Conservation (phyloP, 345 rosid genomes). For the Erucastrum elatum region DNA sequence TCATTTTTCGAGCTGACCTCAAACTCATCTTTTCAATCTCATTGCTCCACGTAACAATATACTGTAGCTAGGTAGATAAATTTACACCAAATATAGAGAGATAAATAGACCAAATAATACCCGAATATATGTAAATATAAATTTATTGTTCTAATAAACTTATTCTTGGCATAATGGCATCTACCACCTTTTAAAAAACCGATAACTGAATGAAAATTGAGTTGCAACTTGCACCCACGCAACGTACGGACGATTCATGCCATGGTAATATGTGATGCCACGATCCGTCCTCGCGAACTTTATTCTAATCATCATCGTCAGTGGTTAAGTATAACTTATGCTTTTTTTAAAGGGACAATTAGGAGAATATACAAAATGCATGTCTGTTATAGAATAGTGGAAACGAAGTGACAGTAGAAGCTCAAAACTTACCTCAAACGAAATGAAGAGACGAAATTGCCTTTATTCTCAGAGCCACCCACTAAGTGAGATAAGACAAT, state of each 20-base stretch:
- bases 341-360: not conserved
- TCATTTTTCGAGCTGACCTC: not conserved
- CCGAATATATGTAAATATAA: not conserved
- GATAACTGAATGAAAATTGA: not conserved
- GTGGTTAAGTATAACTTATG: not conserved
- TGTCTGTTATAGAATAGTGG: no score
- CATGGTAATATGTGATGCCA: not conserved
- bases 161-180: not conserved
- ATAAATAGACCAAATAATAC: not conserved
- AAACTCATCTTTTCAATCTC: not conserved
- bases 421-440: no score
- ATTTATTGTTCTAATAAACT: not conserved
- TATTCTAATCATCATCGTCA: not conserved
- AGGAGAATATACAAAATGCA: no score
- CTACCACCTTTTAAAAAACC: not conserved
- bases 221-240: not conserved
- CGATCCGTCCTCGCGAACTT: not conserved
- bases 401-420: no score
- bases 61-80: no score
- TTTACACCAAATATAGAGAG: not conserved
- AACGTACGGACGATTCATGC: not conserved
- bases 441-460: no score
- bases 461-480: no score
- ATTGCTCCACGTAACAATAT: slow-evolving; percentile 14
- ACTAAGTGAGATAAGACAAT: no score